A percentile compares a stretch with the other conserved stretches of the same genome.
phyloP scores from a whole-genome alignment of 2,329 filamentous ascomycete species.

The Lecanicillium sp. region DNA sequence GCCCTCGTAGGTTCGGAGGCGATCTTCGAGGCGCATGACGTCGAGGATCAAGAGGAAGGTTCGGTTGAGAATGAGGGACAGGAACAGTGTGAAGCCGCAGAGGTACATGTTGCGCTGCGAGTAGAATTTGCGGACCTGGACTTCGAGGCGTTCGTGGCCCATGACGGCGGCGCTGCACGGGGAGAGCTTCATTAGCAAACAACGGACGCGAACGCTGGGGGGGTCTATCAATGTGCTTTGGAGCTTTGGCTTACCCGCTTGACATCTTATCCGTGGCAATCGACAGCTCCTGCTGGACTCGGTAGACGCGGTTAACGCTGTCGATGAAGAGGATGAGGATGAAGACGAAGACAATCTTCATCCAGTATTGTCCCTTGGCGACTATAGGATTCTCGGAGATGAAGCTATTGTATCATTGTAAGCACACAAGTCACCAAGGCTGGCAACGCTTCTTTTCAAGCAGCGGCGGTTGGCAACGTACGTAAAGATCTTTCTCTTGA shows the following conservation, averaged over 20 bases:
- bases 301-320: constrained; percentile 91
- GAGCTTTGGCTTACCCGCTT: not conserved
- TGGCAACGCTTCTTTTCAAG: constrained; percentile 1
- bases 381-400: constrained; percentile 80
- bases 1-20: constrained; percentile 71
- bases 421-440: no score
- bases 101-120: constrained; percentile 99
- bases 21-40: constrained; percentile 83
- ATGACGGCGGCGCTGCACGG: constrained; percentile 63
- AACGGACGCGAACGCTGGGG: no score
- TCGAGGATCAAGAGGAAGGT: constrained; percentile 98
- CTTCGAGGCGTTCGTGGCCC: constrained; percentile 92
- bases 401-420: constrained; percentile 54
- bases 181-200: not conserved
- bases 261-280: constrained; percentile 54
- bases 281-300: constrained; percentile 83
- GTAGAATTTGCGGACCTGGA: constrained; percentile 99
- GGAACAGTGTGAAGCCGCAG: constrained; percentile 97
- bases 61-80: constrained; percentile 96
- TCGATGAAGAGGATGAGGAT: constrained; percentile 97
- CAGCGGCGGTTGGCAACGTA: constrained; percentile 27
- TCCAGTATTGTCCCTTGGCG: constrained; percentile 91
- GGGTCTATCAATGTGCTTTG: not conserved
- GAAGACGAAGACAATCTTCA: constrained; percentile 99
- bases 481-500: constrained; percentile 79